Evolutionary conservation across 2,329 filamentous ascomycete species (phyloP).

Genomic region (Diaporthe eres): DNA sequence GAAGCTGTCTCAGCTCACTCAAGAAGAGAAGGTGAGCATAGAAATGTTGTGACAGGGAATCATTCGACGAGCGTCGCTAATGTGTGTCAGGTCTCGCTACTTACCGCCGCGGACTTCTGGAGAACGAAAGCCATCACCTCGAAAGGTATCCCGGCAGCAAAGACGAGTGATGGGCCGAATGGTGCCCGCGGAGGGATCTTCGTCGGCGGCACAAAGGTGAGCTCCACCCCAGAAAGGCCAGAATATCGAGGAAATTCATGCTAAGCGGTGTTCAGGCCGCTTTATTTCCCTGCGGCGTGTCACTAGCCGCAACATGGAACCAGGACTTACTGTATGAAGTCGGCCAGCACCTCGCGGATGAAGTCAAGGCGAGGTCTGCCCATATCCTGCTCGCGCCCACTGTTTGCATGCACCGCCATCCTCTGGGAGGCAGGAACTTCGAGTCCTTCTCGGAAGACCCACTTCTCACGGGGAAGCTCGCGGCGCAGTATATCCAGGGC

Average conservation of each 20-base stretch:
- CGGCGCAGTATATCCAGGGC: slow-evolving; percentile 79
- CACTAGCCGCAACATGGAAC: slow-evolving; percentile 85
- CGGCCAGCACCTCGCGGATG: slow-evolving; percentile 78
- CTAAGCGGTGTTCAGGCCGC: slow-evolving; percentile 68
- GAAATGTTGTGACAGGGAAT: neutral
- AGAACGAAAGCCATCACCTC: slow-evolving; percentile 74
- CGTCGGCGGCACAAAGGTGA: slow-evolving; percentile 75
- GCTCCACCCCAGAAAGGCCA: slow-evolving; percentile 39
- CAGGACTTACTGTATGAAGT: slow-evolving; percentile 77
- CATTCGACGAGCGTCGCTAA: slow-evolving; percentile 30
- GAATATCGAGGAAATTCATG: neutral
- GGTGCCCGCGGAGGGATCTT: slow-evolving; percentile 78
- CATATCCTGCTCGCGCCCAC: slow-evolving; percentile 83
- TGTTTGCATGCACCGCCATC: slow-evolving; percentile 85
- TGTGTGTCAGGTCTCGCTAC: slow-evolving; percentile 64
- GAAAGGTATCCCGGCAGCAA: slow-evolving; percentile 75
- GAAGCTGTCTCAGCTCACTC: slow-evolving; percentile 65
- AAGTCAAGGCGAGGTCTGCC: slow-evolving; percentile 80
- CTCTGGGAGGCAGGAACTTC: slow-evolving; percentile 87
- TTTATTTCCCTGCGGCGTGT: slow-evolving; percentile 84
- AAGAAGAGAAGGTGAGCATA: slow-evolving; percentile 69
- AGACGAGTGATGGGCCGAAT: slow-evolving; percentile 79
- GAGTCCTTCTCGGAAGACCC: slow-evolving; percentile 91
- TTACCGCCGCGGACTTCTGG: slow-evolving; percentile 78
- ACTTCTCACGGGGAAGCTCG: slow-evolving; percentile 80